Evolutionary conservation across 2,329 filamentous ascomycete species (phyloP), one percentile per base, ranked within the genome.

Genomic region (Cordyceps fumosorosea): DNA sequence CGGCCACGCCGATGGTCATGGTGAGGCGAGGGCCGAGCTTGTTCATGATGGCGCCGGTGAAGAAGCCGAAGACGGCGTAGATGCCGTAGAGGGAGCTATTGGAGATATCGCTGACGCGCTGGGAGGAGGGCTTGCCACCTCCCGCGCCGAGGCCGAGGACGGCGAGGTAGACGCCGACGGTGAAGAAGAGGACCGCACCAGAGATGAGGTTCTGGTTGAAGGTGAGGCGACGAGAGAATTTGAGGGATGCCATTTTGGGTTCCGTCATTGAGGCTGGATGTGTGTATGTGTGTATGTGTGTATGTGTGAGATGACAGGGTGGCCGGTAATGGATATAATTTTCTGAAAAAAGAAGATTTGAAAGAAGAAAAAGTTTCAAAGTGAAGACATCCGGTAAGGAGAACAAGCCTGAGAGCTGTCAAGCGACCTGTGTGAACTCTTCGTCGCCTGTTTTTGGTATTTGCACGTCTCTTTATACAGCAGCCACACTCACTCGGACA

Each of bases 91-190:
- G 64, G 18, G 40, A 52, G 55, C 44, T 52, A 20, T 63, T 63
- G 54, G 55, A 51, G 34, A 52, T 59, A 26, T 57, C 47, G 48
- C 44, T 52, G 47, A 63, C 61, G 34, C 34, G 44, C 37, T 59
- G 55, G 11, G 61, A 66, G n/a, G 51, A 52, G 22, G 61, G 64
- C 50, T 66, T 65, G 22, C 64, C 62, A 12, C 64, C 64, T 20
- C 64, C 64, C 10, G 64, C 64, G n/a, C 64, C 64, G 22, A 66
- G 60, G 8, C 64, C 64, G 48, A 59, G 55, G 16, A 65, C 42
- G 22, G 64, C 64, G n/a, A 64, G 55, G 20, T 64, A 65, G 42
- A 65, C 59, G n/a, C 64, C 60, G 24, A 60, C 58, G n/a, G 55
- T 50, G 37, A 60, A 65, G 63, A 65, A 63, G 44, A 65, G 64